Evolutionary conservation across 2,329 filamentous ascomycete genomes (phyloP).

Genomic region (Aaosphaeria pasadenensis): DNA sequence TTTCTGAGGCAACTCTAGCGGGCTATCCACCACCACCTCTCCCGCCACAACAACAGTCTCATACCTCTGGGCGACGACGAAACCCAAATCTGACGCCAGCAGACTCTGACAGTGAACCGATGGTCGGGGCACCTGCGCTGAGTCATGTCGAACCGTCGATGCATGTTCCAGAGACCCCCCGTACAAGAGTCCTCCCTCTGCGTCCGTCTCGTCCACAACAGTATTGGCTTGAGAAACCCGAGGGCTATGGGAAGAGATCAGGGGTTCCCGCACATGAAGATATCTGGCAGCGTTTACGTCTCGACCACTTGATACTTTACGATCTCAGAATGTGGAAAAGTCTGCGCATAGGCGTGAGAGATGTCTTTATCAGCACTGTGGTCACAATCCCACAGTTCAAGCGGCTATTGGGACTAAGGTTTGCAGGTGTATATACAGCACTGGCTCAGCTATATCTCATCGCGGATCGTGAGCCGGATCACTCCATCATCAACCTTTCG

Average conservation of each 20-base stretch:
- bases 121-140: conserved; percentile 55
- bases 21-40: conserved; percentile 69
- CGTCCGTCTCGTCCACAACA: conserved; percentile 59
- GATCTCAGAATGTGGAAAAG: conserved; percentile 97
- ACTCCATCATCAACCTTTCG: conserved; percentile 97
- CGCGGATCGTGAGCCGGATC: conserved; percentile 92
- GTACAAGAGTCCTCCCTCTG: conserved; percentile 40
- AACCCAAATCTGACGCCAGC: conserved; percentile 66
- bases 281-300: conserved; percentile 79
- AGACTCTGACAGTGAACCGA: conserved; percentile 70
- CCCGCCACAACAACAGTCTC: conserved; percentile 43
- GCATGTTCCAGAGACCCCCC: conserved; percentile 78
- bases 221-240: conserved; percentile 84
- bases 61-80: conserved; percentile 41
- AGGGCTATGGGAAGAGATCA: conserved; percentile 61
- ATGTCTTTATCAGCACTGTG: conserved; percentile 94
- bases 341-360: conserved; percentile 81
- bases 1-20: conserved; percentile 73
- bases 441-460: conserved; percentile 93
- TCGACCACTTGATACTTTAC: conserved; percentile 94
- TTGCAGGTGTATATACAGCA: conserved; percentile 90
- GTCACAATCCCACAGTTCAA: conserved; percentile 97
- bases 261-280: conserved; percentile 75
- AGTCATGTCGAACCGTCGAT: conserved; percentile 64
- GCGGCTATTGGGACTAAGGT: conserved; percentile 84